Evolutionary conservation across 2,329 filamentous ascomycete genomes (phyloP).

Genomic region (Fusarium pseudonygamai): DNA sequence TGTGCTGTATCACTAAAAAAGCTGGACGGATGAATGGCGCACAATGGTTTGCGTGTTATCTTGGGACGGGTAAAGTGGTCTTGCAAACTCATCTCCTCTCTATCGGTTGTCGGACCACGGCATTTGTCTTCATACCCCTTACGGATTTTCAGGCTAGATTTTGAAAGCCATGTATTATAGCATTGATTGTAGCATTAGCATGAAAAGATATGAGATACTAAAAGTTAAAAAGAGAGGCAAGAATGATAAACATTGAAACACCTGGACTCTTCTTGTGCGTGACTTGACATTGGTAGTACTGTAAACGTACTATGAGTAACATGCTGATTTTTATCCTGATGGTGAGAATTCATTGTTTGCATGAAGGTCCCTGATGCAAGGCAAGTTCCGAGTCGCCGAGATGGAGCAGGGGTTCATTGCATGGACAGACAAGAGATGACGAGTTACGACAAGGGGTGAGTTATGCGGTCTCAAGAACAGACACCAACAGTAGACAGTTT

Average conservation of each 20-base stretch:
- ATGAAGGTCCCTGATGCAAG: background rate
- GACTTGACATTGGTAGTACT: background rate
- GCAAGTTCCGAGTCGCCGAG: slow-evolving; percentile 8
- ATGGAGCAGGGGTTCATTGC: slow-evolving; percentile 12
- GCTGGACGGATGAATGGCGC: slow-evolving; percentile 50
- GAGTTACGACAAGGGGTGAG: background rate
- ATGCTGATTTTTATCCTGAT: background rate
- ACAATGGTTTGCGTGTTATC: slow-evolving; percentile 62
- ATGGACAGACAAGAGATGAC: slow-evolving; percentile 17
- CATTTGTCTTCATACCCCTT: slow-evolving; percentile 45
- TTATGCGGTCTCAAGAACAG: background rate
- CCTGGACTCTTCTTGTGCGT: background rate
- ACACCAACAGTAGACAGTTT: background rate
- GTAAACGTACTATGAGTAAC: too few species aligned
- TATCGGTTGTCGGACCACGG: slow-evolving; percentile 38
- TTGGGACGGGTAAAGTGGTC: slow-evolving; percentile 45
- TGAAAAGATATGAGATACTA: slow-evolving; percentile 36
- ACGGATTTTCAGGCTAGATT: slow-evolving; percentile 43
- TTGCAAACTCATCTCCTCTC: slow-evolving; percentile 52
- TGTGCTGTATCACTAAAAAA: slow-evolving; percentile 45
- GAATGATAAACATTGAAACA: slow-evolving; percentile 18
- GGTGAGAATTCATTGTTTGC: background rate
- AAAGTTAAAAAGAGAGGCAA: slow-evolving; percentile 26
- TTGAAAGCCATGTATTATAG: slow-evolving; percentile 49
- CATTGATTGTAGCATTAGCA: slow-evolving; percentile 46